Base-by-base conservation (phyloP, 495 filamentous ascomycete genomes). In the Annulohypoxylon moriforme region DNA sequence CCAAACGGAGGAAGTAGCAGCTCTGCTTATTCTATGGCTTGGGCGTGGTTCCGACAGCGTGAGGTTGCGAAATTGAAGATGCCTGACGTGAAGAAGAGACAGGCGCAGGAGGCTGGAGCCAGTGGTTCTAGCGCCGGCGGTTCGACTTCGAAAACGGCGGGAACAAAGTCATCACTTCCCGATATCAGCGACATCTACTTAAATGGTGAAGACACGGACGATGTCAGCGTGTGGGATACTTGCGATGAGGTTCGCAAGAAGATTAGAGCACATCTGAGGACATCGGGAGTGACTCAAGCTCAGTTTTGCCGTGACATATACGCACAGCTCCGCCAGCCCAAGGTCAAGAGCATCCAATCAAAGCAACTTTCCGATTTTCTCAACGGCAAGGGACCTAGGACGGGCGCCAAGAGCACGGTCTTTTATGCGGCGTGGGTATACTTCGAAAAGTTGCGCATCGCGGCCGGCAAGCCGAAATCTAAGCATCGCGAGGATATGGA, bases 401-500 rank as follows among this genome's bases (percentile, higher is more conserved):
- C 68, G 3, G 85, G 88, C 1, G 82, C 81, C 10, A 84, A 76
- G 24, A 81, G 69, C 46, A 61, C 61, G 0, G 78, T 84, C 4
- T 89, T 81, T 69, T 88, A 88, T 60, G 83, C 81, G 13, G 80
- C 80, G 2, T 89, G 89, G 73, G 81, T 84, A 20, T 87, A 79
- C 50, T 89, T 90, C 60, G 88, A 90, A 79, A 91, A 90, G 81
- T 53, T 88, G 62, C 77, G 87, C 34, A 76, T 89, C 34, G 79
- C 81, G 46, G 80, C 87, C 71, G 81, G 81, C 13, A 88, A 87
- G 80, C 78, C 83, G 16, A 90, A 89, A 82, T 82, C 73, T 6
- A 81, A 83, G 63, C 79, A 83, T 47, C 75, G 88, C 13, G 36
- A 80, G 71, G 82, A 82, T 4, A 89, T 88, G 84, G 88, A 90